A percentile compares a stretch with the other conserved stretches of the same genome.
Evolutionary conservation across 2,329 filamentous ascomycete genomes (phyloP).

Genomic region (Aspergillus brasiliensis): DNA sequence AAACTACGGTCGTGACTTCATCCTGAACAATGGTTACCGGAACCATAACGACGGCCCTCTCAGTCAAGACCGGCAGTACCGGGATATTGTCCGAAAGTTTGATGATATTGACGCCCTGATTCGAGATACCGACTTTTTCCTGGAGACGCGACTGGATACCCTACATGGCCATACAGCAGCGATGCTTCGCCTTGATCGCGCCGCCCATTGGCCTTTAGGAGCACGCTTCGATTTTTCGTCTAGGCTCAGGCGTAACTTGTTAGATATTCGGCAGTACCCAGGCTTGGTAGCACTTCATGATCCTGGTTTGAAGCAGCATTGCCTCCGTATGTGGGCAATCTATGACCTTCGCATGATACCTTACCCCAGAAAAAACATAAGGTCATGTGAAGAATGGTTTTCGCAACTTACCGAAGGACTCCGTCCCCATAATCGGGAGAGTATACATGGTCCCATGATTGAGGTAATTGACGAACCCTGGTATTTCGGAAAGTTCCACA

Average conservation of each 20-base stretch:
- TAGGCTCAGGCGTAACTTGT: neutral
- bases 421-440: neutral
- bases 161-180: neutral
- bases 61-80: neutral
- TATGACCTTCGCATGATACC: no score
- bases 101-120: neutral
- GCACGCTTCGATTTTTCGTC: accelerated
- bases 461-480: neutral
- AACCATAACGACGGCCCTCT: neutral
- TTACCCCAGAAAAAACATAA: neutral
- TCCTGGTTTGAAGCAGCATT: neutral
- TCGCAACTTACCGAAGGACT: neutral
- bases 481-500: neutral
- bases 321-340: neutral
- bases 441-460: neutral
- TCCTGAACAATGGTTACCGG: conserved; percentile 1
- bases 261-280: neutral
- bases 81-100: neutral
- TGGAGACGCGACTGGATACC: neutral
- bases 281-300: neutral
- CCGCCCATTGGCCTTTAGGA: neutral
- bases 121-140: conserved; percentile 5
- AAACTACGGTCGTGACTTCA: conserved; percentile 1
- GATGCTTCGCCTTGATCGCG: neutral
- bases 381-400: neutral